These are phyloP conservation scores for Chloromonas sp. DNA, from an alignment of 163 green algal genomes.

Conservation along the genomic window DNA sequence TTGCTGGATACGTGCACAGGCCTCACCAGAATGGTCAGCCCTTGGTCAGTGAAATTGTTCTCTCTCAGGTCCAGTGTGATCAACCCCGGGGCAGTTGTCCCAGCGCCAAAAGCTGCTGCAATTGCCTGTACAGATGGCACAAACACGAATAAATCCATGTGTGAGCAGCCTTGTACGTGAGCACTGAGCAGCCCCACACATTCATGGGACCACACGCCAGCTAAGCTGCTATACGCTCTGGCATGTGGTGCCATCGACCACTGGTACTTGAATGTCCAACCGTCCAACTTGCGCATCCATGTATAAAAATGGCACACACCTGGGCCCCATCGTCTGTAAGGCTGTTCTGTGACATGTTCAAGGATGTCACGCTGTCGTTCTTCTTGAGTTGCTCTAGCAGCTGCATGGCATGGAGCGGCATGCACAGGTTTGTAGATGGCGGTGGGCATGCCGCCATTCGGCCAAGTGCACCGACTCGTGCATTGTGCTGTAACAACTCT, in stretches of 20 bases:
- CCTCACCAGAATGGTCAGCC: conserved; percentile 43
- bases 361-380: conserved; percentile 56
- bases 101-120: conserved; percentile 30
- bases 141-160: too few relatives aligned
- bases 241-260: too few relatives aligned
- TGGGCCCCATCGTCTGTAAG: conserved; percentile 52
- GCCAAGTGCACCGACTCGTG: neutral
- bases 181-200: too few relatives aligned
- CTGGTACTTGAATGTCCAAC: too few relatives aligned
- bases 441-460: neutral
- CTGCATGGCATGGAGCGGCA: conserved; percentile 22
- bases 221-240: too few relatives aligned
- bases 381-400: conserved; percentile 47
- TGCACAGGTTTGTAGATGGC: neutral
- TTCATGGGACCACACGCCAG: too few relatives aligned
- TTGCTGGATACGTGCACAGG: too few relatives aligned
- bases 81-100: conserved; percentile 50
- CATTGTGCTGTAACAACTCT: too few relatives aligned
- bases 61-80: conserved; percentile 68
- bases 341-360: conserved; percentile 66
- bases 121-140: conserved; percentile 36
- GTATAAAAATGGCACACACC: conserved; percentile 21
- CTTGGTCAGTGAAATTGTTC: conserved; percentile 40
- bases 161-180: too few relatives aligned
- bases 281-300: too few relatives aligned